Conservation (phyloP, 768 basidiomycete species). For the Mycena floridula region DNA sequence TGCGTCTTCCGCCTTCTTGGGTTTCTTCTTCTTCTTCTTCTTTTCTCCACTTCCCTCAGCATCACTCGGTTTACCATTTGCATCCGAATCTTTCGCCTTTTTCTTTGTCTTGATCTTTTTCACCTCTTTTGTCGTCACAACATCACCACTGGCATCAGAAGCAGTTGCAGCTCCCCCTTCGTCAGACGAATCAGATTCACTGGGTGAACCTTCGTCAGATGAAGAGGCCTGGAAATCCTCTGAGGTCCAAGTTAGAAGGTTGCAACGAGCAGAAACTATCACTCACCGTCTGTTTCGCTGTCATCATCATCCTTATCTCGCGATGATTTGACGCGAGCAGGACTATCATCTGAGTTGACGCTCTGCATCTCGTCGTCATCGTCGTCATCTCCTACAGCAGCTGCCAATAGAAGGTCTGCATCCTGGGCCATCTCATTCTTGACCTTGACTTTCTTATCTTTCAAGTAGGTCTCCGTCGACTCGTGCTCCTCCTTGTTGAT, state of each 20-base stretch:
- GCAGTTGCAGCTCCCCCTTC: conserved; percentile 70
- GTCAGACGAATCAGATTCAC: conserved; percentile 58
- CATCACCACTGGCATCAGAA: conserved; percentile 80
- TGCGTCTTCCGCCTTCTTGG: conserved; percentile 28
- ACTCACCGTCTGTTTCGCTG: conserved; percentile 64
- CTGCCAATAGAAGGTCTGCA: conserved; percentile 66
- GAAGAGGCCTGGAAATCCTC: conserved; percentile 90
- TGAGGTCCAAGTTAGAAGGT: conserved; percentile 18
- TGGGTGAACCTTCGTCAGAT: conserved; percentile 86
- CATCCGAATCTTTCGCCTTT: conserved; percentile 39
- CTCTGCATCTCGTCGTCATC: conserved; percentile 81
- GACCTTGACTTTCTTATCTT: conserved; percentile 85
- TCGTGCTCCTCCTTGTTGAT: conserved; percentile 96
- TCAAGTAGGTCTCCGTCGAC: conserved; percentile 76
- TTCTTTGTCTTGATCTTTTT: conserved; percentile 33
- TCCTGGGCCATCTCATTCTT: conserved; percentile 97
- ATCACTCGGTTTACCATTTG: conserved; percentile 32
- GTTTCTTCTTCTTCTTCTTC: conserved; percentile 37
- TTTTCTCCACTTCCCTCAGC: conserved; percentile 32
- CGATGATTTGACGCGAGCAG: conserved; percentile 40
- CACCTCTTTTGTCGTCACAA: conserved; percentile 49
- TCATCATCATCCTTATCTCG: conserved; percentile 68
- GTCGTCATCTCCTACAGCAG: conserved; percentile 59
- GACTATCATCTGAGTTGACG: conserved; percentile 65
- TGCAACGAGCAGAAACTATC: conserved; percentile 2